phyloP scores from a whole-genome alignment of 768 basidiomycete species.

The Leccinum broughii region DNA sequence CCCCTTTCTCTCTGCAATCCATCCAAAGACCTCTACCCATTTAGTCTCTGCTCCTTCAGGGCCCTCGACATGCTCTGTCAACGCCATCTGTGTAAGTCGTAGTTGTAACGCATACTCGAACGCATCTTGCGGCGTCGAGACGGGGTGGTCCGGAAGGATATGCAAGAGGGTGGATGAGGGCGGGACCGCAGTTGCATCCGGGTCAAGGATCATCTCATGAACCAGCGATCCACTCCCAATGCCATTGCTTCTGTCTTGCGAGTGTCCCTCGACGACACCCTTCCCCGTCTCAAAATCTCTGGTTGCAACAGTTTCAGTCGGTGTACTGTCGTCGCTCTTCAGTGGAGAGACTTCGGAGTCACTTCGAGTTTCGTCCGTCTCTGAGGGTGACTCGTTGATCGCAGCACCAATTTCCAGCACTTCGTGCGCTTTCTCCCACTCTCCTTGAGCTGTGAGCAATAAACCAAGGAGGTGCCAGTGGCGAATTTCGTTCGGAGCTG shows the following conservation, averaged over 20 bases:
- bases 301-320: neutral
- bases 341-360: constrained; percentile 21
- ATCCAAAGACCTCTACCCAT: constrained; percentile 84
- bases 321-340: constrained; percentile 7
- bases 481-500: constrained; percentile 58
- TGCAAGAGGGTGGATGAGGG: constrained; percentile 44
- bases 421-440: constrained; percentile 75
- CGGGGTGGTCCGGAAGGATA: constrained; percentile 47
- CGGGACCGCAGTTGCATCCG: constrained; percentile 36
- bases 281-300: constrained; percentile 20
- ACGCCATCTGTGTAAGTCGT: constrained; percentile 79
- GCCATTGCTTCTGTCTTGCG: neutral
- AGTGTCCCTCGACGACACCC: neutral
- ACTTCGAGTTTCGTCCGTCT: constrained; percentile 35
- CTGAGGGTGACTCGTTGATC: constrained; percentile 45
- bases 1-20: constrained; percentile 70
- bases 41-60: constrained; percentile 77
- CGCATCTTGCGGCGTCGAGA: constrained; percentile 52
- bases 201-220: constrained; percentile 32
- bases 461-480: constrained; percentile 93
- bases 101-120: constrained; percentile 84
- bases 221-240: constrained; percentile 6
- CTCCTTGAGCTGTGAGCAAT: constrained; percentile 72
- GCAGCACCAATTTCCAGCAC: constrained; percentile 78
- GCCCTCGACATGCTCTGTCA: constrained; percentile 83